Evolutionary conservation across 352 stramenopile genomes (phyloP), one percentile per base, ranked within the genome.

Genomic region (Globisporangium spiculum): DNA sequence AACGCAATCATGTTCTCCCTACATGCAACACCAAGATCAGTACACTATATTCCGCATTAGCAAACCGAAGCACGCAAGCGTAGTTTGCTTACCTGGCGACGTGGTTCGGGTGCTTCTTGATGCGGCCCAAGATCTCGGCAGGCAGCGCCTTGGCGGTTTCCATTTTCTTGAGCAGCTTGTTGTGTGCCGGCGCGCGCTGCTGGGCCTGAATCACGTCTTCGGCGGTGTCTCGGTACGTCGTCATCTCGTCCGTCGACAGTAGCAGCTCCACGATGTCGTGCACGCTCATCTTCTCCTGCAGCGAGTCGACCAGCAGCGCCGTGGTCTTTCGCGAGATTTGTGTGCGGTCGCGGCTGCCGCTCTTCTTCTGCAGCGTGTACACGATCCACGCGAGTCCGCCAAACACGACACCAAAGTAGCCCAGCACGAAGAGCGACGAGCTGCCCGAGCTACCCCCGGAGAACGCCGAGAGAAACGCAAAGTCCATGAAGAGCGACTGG

Each of bases 91-190:
- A 84, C 77, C 77, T 60, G 22, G 83, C 84, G 46, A 92, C 80
- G 0, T 80, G 81, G 53, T 94, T 71, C 34, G 78, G 70, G 62
- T 93, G 83, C 70, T 94, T 94, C 75, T 90, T 91, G 69, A 94
- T 91, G 36, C 86, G 86, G 8, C 69, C 72, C 16, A 91, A 71
- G 27, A 86, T 75, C 60, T 92, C 84, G 14, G 61, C 65, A 0
- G 86, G 84, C 22, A 94, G 70, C 22, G 74, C 84, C 52, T 87
- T 91, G 4, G 79, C 83, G 1, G 72, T 77, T 53, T 93, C 86
- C 80, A 93, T 93, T 70, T 90, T 93, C 72, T 93, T 94, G 12
- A 90, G 69, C 5, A 94, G 64, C 67, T 94, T 94, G 63, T 91
- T 84, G 64, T 92, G 84, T 1, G 83, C 80, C 60, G 90, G 91